Percentiles rank a stretch among this genome's conserved stretches.
Conservation (phyloP, 202 grass and related monocot genomes). For the Digitaria exilis region DNA sequence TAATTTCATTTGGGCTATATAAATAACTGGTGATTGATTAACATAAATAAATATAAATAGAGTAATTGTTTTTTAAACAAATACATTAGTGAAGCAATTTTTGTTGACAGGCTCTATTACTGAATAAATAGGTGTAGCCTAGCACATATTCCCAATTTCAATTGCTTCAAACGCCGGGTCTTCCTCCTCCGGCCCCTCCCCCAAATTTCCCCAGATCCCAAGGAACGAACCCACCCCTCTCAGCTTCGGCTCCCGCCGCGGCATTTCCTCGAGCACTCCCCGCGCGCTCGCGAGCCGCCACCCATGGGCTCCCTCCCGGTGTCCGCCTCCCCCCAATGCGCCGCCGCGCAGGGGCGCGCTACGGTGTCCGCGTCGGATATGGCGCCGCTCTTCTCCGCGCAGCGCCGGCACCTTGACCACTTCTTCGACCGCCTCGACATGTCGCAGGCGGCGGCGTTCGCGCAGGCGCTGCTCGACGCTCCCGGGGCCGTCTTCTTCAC, state of each 20-base stretch:
- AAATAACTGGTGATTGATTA: too few species aligned
- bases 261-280: constrained; percentile 35
- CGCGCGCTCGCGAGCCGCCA: not conserved
- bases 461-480: constrained; percentile 78
- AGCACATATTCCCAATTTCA: not conserved
- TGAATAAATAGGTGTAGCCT: not conserved
- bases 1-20: too few species aligned
- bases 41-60: too few species aligned
- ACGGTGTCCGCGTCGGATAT: constrained; percentile 56
- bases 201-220: not conserved
- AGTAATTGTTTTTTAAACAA: too few species aligned
- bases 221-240: constrained; percentile 1
- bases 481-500: constrained; percentile 91
- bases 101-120: too few species aligned
- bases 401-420: constrained; percentile 82
- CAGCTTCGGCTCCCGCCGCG: not conserved
- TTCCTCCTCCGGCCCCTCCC: not conserved
- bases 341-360: not conserved
- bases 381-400: constrained; percentile 65
- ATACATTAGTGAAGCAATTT: too few species aligned
- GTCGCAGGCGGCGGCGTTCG: constrained; percentile 70
- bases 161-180: not conserved
- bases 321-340: constrained; percentile 26
- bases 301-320: constrained; percentile 52
- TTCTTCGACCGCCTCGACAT: constrained; percentile 92